Conservation (phyloP, 2,329 filamentous ascomycete genomes). For the Diaporthe ampelina region DNA sequence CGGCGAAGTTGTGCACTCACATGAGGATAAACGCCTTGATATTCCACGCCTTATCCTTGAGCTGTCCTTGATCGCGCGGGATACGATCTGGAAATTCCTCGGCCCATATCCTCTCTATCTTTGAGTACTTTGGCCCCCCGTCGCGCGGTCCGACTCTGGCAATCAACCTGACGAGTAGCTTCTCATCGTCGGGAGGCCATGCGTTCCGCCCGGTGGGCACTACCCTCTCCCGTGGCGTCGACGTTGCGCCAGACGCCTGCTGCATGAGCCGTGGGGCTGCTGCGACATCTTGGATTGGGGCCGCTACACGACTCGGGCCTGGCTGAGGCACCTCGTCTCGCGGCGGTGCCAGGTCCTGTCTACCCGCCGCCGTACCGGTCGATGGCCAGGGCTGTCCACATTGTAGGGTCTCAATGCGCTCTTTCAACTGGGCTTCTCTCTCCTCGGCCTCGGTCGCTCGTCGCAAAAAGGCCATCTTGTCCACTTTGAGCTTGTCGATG, state of each 20-base stretch:
- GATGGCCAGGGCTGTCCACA: background rate
- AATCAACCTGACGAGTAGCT: background rate
- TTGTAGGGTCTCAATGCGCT: background rate
- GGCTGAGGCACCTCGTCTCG: too few relatives aligned
- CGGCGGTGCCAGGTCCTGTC: background rate
- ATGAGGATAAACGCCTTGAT: background rate
- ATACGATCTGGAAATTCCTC: background rate
- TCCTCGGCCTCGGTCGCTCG: background rate
- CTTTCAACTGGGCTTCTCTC: background rate
- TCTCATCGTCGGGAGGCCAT: background rate
- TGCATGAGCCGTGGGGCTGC: background rate
- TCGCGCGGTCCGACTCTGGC: background rate
- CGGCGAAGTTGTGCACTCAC: background rate
- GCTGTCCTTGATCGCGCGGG: background rate
- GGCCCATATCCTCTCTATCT: background rate
- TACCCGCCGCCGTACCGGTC: background rate
- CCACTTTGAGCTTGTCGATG: background rate
- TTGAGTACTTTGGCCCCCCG: background rate
- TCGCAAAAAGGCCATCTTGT: accelerated
- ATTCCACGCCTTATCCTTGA: background rate
- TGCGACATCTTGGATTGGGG: too few relatives aligned
- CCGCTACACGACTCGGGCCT: background rate
- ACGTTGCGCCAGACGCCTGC: background rate
- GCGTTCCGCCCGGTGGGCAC: background rate
- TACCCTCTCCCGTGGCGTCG: background rate